A percentile compares a stretch with the other conserved stretches of the same genome.
Conservation (phyloP, 768 basidiomycete species). For the Pulveroboletus frians region DNA sequence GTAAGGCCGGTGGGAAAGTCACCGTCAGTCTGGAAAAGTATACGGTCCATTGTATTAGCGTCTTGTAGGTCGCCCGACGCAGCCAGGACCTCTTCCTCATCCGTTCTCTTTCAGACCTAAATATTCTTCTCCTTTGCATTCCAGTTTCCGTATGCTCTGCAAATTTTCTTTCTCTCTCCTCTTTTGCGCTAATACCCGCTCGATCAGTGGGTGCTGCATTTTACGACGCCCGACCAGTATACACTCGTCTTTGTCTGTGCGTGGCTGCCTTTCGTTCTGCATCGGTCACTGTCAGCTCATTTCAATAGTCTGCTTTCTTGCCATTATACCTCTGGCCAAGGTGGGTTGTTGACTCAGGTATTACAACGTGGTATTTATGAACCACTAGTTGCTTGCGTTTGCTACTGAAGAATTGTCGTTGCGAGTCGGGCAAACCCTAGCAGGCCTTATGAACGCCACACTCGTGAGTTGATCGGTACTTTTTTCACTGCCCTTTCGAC, state of each 20-base stretch:
- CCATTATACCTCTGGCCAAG: slow-evolving; percentile 83
- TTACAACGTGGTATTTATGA: background rate
- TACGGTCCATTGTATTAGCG: slow-evolving; percentile 48
- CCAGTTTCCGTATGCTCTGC: slow-evolving; percentile 53
- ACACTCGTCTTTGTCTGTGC: slow-evolving; percentile 71
- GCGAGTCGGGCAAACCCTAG: slow-evolving; percentile 77
- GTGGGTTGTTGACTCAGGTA: slow-evolving; percentile 28
- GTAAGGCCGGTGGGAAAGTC: slow-evolving; percentile 34
- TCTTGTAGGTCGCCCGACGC: slow-evolving; percentile 46
- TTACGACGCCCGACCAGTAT: slow-evolving; percentile 44
- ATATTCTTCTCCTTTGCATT: slow-evolving; percentile 66
- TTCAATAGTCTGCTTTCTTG: slow-evolving; percentile 63
- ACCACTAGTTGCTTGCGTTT: slow-evolving; percentile 62
- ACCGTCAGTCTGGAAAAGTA: slow-evolving; percentile 42
- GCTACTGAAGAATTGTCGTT: slow-evolving; percentile 83
- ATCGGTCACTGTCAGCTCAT: background rate
- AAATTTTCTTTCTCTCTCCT: background rate
- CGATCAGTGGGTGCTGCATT: slow-evolving; percentile 68
- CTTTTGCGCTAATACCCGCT: background rate
- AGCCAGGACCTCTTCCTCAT: slow-evolving; percentile 1
- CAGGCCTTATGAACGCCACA: slow-evolving; percentile 82
- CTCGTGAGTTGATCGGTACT: slow-evolving; percentile 41
- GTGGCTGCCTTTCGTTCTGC: slow-evolving; percentile 23
- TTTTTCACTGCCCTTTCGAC: background rate
- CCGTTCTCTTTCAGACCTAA: slow-evolving; percentile 45